Evolutionary conservation across 2,329 filamentous ascomycete genomes (phyloP), one percentile per base, ranked within the genome.

Genomic region (Colletotrichum sp.): DNA sequence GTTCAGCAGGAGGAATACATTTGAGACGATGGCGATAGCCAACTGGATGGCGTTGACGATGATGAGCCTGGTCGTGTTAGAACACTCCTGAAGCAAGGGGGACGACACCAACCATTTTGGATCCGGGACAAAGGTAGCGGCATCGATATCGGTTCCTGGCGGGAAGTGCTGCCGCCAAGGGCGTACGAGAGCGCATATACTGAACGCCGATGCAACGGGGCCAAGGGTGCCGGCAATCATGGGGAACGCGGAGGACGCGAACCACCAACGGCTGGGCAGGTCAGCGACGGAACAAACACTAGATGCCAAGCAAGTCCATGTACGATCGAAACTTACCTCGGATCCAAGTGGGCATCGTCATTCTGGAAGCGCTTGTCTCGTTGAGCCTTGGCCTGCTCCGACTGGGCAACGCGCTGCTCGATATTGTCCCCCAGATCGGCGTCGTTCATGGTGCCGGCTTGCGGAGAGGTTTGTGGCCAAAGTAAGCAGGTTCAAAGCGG

Each of bases 131-230:
- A 90, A 91, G 3, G 78, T 39, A 1, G 91, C 92, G 2, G 86
- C 81, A 12, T 89, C 85, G 8, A 90, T 81, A 3, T 88, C 82
- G 7, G 89, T 86, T 0, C 87, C 86, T 0, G 89, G 87, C 2
- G 84, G 82, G 7, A 90, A 85, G 65, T 87, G 87, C 82, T 93
- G 90, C 76, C 95, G 89, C 96, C 96, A 98, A 26, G 92, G 92
- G 32, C 92, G 93, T 2, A 95, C 95, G n/a, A 98, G 88, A 9
- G 96, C 95, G 77, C 94, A 95, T 75, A 98, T 95, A 73, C 94
- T 96, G 84, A 97, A 94, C 34, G 97, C 93, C 74, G 96, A 98
- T 4, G 96, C 96, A 12, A 98, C 91, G 0, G 96, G 96, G 1
- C 95, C 95, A 4, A 97, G 90, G 0, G 96, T 95, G 39, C 95